Evolutionary conservation across 163 green algal species (phyloP).

Genomic region (Chlamydomonas reinhardtii): DNA sequence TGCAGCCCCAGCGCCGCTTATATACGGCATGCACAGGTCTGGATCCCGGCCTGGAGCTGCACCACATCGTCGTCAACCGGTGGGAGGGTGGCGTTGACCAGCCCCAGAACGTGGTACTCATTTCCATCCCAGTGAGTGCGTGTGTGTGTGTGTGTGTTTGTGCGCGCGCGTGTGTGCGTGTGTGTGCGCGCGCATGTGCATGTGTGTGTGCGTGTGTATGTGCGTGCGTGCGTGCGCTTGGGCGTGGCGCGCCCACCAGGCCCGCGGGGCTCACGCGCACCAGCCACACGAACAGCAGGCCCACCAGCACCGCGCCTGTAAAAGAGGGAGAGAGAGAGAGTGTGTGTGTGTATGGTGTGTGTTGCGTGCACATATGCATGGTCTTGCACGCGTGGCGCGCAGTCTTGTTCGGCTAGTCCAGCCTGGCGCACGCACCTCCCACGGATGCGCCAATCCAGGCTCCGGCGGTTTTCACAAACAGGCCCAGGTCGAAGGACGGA

Average conservation of each 20-base stretch:
- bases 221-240: too few relatives aligned
- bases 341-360: too few relatives aligned
- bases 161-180: too few relatives aligned
- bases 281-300: slow-evolving; percentile 38
- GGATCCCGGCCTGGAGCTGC: slow-evolving; percentile 75
- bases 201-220: too few relatives aligned
- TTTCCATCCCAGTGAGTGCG: slow-evolving; percentile 76
- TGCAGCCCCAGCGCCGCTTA: slow-evolving; percentile 28
- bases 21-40: background rate
- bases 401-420: too few relatives aligned
- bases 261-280: background rate
- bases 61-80: slow-evolving; percentile 92
- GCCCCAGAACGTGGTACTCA: slow-evolving; percentile 90
- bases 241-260: slow-evolving; percentile 12
- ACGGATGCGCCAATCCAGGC: slow-evolving; percentile 19
- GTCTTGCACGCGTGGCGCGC: background rate
- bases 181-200: too few relatives aligned
- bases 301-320: slow-evolving; percentile 31
- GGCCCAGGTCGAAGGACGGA: slow-evolving; percentile 7
- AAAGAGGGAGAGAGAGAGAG: background rate
- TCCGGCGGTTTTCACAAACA: background rate
- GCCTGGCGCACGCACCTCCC: background rate
- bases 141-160: too few relatives aligned
- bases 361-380: background rate
- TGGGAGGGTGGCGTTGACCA: slow-evolving; percentile 76